Base-by-base conservation (phyloP, 495 filamentous ascomycete genomes). In the Clavariopsis aquatica region DNA sequence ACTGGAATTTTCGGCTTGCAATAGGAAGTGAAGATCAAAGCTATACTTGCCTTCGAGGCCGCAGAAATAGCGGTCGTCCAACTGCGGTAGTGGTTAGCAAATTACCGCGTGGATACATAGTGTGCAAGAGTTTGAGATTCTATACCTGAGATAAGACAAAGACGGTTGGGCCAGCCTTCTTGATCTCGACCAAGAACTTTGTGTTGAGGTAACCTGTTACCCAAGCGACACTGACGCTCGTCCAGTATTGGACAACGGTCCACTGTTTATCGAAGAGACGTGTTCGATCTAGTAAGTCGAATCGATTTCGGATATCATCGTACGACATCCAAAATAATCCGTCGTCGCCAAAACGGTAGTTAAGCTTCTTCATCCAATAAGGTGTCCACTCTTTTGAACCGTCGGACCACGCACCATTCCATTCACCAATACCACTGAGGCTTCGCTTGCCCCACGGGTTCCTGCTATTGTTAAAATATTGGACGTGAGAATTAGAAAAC, bases 301-400 rank as follows among this genome's bases (percentile, higher is more conserved):
- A 97, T 68, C 92, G 90, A 45, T 85, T 85, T 4, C 95, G 81
- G 23, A 96, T 82, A 71, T 97, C 93, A 24, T 88, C 81, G 71
- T 92, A 96, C 2, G 78, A 82, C 47, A 89, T 89, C 86, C 86
- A 89, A 67, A 89, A 89, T 57, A 86, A 77, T 0, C 92, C 92
- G 71, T 96, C 93, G 69, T 97, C 88, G 24, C 92, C 93, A 73
- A 96, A 97, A 26, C 81, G 84, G 67, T 96, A 91, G 28, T 82
- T 78, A 1, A 96, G 80, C 55, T 85, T 85, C 31, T 83, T 73
- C 80, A 96, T 86, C 90, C 90, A 94, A 70, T 95, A 88, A 0
- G 90, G 78, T 6, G 91, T 96, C 90, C 92, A 96, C 74, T 96
- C 87, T 69, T 92, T 91, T 12, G 88, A 91, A 26, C 93, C 91